Percentiles rank a stretch among this genome's conserved stretches.
Evolutionary conservation across 192 early-diverging fungal species (phyloP).

Genomic region (Dispira parvispora): DNA sequence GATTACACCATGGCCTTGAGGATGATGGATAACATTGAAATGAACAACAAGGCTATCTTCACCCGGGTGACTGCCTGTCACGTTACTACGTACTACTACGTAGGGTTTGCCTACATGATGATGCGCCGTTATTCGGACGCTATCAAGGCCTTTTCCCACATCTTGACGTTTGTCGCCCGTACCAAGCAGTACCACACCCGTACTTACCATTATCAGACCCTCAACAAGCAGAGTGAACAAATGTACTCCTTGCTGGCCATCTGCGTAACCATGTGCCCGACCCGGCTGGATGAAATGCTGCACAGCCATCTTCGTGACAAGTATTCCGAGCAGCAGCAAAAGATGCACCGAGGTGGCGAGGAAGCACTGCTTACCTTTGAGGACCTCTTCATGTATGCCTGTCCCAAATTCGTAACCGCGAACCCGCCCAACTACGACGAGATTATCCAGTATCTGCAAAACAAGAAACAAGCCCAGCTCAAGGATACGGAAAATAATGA

Average conservation of each 20-base stretch:
- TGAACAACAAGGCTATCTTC: conserved; percentile 81
- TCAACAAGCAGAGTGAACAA: conserved; percentile 85
- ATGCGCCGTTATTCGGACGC: conserved; percentile 93
- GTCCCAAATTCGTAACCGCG: conserved; percentile 91
- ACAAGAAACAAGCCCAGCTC: not conserved
- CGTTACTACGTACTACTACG: conserved; percentile 93
- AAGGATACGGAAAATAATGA: conserved; percentile 5
- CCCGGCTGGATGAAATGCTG: conserved; percentile 83
- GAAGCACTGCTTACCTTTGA: conserved; percentile 66
- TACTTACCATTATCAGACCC: conserved; percentile 79
- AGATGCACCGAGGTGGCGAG: conserved; percentile 75
- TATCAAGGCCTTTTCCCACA: conserved; percentile 77
- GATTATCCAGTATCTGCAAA: conserved; percentile 12
- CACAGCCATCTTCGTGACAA: conserved; percentile 79
- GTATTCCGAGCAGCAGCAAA: conserved; percentile 77
- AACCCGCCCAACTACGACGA: conserved; percentile 73
- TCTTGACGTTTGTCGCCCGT: conserved; percentile 75
- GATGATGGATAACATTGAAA: conserved; percentile 91
- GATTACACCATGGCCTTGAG: conserved; percentile 92
- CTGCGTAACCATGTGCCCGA: conserved; percentile 81
- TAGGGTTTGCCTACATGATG: conserved; percentile 97
- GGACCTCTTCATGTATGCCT: conserved; percentile 79
- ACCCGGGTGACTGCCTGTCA: conserved; percentile 94
- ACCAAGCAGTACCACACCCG: conserved; percentile 90
- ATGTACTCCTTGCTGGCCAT: conserved; percentile 89